A percentile compares a stretch with the other conserved stretches of the same genome.
Conservation (phyloP, 2,329 filamentous ascomycete genomes). For the Trichoderma cornu-damae region DNA sequence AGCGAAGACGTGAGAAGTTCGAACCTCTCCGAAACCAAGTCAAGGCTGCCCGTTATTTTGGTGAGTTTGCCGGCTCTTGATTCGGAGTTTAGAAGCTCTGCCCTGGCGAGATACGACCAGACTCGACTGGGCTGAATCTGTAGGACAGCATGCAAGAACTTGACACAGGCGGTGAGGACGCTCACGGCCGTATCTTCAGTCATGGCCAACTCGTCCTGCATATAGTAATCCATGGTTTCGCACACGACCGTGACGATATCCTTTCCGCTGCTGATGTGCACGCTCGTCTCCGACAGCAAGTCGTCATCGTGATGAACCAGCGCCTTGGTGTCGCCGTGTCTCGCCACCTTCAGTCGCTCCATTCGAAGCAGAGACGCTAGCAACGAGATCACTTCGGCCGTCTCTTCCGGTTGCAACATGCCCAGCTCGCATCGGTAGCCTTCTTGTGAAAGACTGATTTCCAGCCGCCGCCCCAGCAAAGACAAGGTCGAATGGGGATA, state of each 20-base stretch:
- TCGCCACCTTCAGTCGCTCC: constrained; percentile 38
- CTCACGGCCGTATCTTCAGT: constrained; percentile 62
- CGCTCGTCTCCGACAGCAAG: constrained; percentile 51
- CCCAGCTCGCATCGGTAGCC: constrained; percentile 50
- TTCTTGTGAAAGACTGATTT: constrained; percentile 58
- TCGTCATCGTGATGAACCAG: constrained; percentile 35
- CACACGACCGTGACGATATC: constrained; percentile 80
- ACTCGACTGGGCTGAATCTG: constrained; percentile 73
- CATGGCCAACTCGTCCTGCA: constrained; percentile 52
- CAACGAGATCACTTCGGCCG: constrained; percentile 68
- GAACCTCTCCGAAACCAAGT: constrained; percentile 71
- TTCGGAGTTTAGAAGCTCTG: constrained; percentile 70
- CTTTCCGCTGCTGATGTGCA: constrained; percentile 53
- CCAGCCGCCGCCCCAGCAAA: constrained; percentile 71
- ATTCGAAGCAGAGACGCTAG: constrained; percentile 64
- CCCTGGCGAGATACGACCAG: constrained; percentile 84
- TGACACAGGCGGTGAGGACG: constrained; percentile 64
- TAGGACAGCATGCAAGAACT: constrained; percentile 72
- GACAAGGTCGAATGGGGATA: constrained; percentile 74
- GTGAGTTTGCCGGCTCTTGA: constrained; percentile 71
- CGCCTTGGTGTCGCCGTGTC: constrained; percentile 25
- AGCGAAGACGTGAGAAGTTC: constrained; percentile 71
- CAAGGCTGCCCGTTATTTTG: constrained; percentile 73
- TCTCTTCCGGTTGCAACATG: constrained; percentile 53
- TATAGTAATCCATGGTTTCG: constrained; percentile 72